Conservation (phyloP, 164 flowering plant genomes). For the Berberis thunbergii region DNA sequence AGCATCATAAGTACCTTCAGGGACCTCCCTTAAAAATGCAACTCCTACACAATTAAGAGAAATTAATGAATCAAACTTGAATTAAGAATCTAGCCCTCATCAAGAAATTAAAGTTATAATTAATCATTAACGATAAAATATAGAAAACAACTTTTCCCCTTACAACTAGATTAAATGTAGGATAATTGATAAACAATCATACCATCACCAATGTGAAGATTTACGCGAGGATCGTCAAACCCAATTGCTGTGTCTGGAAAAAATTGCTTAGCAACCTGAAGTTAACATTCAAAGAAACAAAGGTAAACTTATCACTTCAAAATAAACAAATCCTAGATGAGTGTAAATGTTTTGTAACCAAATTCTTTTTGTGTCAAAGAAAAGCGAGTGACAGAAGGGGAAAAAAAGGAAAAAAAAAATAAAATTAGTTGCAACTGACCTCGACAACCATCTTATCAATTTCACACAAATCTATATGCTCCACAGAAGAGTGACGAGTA, state of each 20-base stretch:
- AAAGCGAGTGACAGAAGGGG: no score
- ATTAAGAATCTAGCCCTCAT: not conserved
- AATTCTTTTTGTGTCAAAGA: no score
- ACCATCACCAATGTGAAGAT: constrained; percentile 93
- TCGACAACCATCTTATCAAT: constrained; percentile 93
- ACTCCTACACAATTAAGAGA: constrained; percentile 50
- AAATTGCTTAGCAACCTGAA: constrained; percentile 82
- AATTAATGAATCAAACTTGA: not conserved
- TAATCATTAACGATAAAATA: no score
- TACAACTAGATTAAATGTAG: not conserved
- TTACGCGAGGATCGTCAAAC: constrained; percentile 75
- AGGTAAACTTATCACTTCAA: not conserved
- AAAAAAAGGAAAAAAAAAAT: no score
- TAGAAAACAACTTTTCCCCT: not conserved
- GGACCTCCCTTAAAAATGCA: constrained; percentile 76
- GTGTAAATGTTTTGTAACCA: no score
- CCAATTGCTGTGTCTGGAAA: constrained; percentile 89
- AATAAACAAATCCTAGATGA: not conserved
- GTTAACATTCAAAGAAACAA: not conserved
- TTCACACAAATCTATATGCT: constrained; percentile 90
- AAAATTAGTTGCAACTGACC: constrained; percentile 35
- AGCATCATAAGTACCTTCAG: constrained; percentile 93
- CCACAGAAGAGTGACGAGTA: constrained; percentile 81
- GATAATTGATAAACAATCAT: constrained; percentile 7
- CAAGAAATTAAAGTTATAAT: not conserved